Base-by-base conservation (phyloP, 2,329 filamentous ascomycete genomes). In the Epichloe aotearoae region DNA sequence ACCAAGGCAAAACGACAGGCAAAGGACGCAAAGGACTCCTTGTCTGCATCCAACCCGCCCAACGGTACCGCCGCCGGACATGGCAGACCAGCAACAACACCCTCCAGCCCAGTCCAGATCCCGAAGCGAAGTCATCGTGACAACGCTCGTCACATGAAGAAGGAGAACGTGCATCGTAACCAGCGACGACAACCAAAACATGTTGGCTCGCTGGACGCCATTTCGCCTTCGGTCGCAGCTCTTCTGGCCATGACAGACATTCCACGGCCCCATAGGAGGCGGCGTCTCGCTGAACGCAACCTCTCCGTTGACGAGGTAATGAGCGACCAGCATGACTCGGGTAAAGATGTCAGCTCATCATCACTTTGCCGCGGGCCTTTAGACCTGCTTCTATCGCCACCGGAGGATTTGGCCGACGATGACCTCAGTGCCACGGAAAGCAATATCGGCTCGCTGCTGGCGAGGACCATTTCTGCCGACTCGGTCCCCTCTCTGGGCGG, bases 221-320 rank as follows among this genome's bases (percentile, higher is more conserved):
- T 83, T 20, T 75, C 80, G 5, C 73, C 79, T 0, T 80, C 79
- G 0, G 73, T 83, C 30, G 78, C 78, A 5, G 77, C 78, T 12
- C 67, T 84, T 30, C 68, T 84, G 36, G 80, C 80, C 34, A 69
- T 80, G 49, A 84, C 80, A 33, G 75, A 72, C 54, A 84, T 84
- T 47, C 80, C 77, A 3, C 70, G 56, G 64, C 73, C 47, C 37
- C 67, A 59, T 38, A 59, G 61, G 26, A 62, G 59, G 34, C 59
- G 59, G 20, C 62, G 57, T 38, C 53, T 56, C 41, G 52, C 55
- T 11, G 59, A 61, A 17, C 61, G 60, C 51, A 50, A 52, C 10
- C 50, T 82, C 66, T 79, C 76, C 0, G 73, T 80, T 11, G 75
- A 79, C 52, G 75, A 75, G 6, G 73, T 80, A 47, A 71, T 80